phyloP scores from a whole-genome alignment of 2,329 filamentous ascomycete genomes.

The Nothophaeocryptopus gaeumannii region DNA sequence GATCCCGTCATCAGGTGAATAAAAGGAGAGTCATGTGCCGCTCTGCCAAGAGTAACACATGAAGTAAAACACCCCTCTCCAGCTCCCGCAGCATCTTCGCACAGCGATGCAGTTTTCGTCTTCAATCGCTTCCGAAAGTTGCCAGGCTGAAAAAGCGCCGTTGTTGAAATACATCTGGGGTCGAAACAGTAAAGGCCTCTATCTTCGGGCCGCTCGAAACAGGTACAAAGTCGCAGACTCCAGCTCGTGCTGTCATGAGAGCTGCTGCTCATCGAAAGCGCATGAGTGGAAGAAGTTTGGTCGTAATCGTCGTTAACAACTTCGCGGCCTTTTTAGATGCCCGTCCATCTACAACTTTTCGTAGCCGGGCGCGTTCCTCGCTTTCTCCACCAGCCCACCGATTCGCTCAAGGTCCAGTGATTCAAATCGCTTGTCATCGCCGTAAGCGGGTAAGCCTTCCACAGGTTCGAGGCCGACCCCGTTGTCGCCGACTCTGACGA shows the following conservation, averaged over 20 bases:
- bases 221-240: conserved; percentile 19
- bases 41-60: conserved; percentile 21
- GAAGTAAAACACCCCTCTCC: conserved; percentile 5
- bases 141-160: no score
- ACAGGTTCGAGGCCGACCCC: conserved; percentile 87
- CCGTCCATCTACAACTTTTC: conserved; percentile 13
- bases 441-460: conserved; percentile 78
- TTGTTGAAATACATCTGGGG: conserved; percentile 1
- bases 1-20: background rate
- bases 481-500: conserved; percentile 86
- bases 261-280: conserved; percentile 11
- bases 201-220: conserved; percentile 8
- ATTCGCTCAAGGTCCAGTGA: conserved; percentile 93
- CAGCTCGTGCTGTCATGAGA: conserved; percentile 19
- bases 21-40: background rate
- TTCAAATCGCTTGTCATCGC: conserved; percentile 76
- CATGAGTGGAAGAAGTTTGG: conserved; percentile 18
- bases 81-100: no score
- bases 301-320: conserved; percentile 26
- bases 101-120: no score
- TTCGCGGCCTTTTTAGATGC: conserved; percentile 14
- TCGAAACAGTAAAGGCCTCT: background rate
- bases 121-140: no score
- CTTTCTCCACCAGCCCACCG: conserved; percentile 91
- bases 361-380: conserved; percentile 21